Evolutionary conservation across 2,329 filamentous ascomycete species (phyloP).

Genomic region (Aspergillus sergii): DNA sequence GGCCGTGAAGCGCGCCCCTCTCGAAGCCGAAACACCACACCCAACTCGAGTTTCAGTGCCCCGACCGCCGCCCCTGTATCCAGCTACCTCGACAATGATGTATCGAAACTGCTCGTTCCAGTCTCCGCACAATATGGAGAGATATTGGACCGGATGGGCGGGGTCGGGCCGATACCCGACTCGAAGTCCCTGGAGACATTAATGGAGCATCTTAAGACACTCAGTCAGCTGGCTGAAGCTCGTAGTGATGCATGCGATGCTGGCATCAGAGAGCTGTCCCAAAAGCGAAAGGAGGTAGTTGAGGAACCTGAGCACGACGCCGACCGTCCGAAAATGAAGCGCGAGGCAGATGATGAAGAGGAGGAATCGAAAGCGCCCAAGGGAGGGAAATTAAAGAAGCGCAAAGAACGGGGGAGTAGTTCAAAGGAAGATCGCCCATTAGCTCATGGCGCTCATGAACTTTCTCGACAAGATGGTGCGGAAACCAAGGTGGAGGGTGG

Average conservation of each 20-base stretch:
- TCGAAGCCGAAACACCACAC: constrained; percentile 65
- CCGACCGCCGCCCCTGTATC: constrained; percentile 41
- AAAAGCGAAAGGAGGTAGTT: constrained; percentile 59
- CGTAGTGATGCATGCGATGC: constrained; percentile 62
- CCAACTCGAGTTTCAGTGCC: constrained; percentile 56
- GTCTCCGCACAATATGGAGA: constrained; percentile 58
- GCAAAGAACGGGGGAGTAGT: constrained; percentile 66
- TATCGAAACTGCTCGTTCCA: constrained; percentile 51
- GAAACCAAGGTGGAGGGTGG: constrained; percentile 61
- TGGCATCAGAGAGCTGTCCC: constrained; percentile 61
- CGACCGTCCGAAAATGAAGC: constrained; percentile 51
- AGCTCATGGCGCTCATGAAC: constrained; percentile 63
- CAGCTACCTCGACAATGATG: constrained; percentile 59
- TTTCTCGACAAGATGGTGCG: constrained; percentile 66
- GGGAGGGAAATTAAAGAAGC: constrained; percentile 72
- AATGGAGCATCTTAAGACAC: constrained; percentile 56
- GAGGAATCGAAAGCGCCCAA: constrained; percentile 52
- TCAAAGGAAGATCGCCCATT: constrained; percentile 63
- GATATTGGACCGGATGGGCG: constrained; percentile 58
- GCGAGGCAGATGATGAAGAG: constrained; percentile 48
- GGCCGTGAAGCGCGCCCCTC: constrained; percentile 56
- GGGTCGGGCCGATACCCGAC: constrained; percentile 51
- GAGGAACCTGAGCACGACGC: constrained; percentile 54
- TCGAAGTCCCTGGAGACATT: constrained; percentile 52
- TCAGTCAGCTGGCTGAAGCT: constrained; percentile 60